Evolutionary conservation across 306 rosid species (phyloP), one percentile per base, ranked within the genome.

Genomic region (Lupinus albus): DNA sequence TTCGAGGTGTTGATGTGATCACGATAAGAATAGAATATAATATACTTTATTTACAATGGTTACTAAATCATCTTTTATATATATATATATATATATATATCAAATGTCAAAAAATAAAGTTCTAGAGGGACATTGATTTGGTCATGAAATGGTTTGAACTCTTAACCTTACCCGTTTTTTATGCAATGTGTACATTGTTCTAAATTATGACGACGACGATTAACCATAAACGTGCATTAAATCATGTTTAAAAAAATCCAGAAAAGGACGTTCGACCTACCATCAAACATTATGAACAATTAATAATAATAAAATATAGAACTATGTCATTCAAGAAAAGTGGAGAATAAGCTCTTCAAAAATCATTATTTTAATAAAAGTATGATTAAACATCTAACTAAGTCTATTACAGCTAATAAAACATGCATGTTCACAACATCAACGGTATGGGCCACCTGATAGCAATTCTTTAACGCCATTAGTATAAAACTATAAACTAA

Each of bases 361-460:
- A n/a, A 36, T 53, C 30, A 38, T 53, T 68, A 20, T 18, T 38
- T 51, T 36, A 38, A 52, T 20, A 10, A 38, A 68, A 53, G 32
- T 53, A 13, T 13, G 63, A 68, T 38, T 68, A 39, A 38, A 53
- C 15, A 68, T 49, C 63, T 21, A 68, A 68, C 63, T 7, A 20
- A 35, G 51, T 38, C 17, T 17, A 7, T 14, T 53, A 4, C 50
- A 7, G 45, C 61, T 36, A n/a, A 44, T 39, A 53, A 67, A 67
- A 51, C 58, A 33, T 32, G 13, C 49, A 12, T 44, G 49, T 15
- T 33, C 30, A 32, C 30, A 32, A 25, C 5, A 61, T 62, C 3
- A 16, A 33, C 55, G 35, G 21, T 21, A 41, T 21, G 55, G 63
- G 42, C 14, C 53, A 52, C 52, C 47, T 32, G 50, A 44, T 35